Conservation (phyloP, 1,284 basidiomycete genomes). For the Anthracocystis setariae region DNA sequence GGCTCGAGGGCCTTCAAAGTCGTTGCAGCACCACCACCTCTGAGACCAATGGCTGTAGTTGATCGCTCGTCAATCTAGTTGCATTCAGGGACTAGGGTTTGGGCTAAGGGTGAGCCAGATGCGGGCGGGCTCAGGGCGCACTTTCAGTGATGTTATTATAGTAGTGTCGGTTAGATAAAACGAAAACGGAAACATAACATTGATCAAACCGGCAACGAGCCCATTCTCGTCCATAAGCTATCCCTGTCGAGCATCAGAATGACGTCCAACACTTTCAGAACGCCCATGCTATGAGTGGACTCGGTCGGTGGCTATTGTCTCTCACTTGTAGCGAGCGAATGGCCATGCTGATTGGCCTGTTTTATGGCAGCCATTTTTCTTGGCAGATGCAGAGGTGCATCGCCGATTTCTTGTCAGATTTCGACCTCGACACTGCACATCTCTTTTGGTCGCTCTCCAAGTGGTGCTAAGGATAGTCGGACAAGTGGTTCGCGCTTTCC, state of each 20-base stretch:
- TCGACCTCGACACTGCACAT: background rate
- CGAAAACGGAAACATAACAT: no score
- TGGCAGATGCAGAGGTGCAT: constrained; percentile 8
- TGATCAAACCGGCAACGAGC: no score
- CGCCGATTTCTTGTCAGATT: constrained; percentile 12
- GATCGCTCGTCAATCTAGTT: background rate
- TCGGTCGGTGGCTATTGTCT: no score
- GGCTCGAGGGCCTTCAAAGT: no score
- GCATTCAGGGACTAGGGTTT: constrained; percentile 29
- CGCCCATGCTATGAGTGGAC: no score
- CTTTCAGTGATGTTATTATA: no score
- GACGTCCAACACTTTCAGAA: constrained; percentile 3
- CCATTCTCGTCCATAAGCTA: no score
- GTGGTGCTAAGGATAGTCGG: background rate
- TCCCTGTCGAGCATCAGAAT: no score
- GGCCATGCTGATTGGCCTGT: constrained; percentile 6
- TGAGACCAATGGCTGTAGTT: background rate
- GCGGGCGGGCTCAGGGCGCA: background rate
- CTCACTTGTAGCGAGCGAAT: background rate
- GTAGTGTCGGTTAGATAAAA: no score
- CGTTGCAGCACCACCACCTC: background rate
- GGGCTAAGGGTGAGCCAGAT: constrained; percentile 21
- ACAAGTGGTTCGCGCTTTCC: background rate
- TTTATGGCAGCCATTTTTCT: background rate
- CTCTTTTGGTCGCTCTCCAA: background rate